Percentiles rank a stretch among this genome's conserved stretches.
Evolutionary conservation across 306 rosid species (phyloP).

Genomic region (Abrus precatorius): DNA sequence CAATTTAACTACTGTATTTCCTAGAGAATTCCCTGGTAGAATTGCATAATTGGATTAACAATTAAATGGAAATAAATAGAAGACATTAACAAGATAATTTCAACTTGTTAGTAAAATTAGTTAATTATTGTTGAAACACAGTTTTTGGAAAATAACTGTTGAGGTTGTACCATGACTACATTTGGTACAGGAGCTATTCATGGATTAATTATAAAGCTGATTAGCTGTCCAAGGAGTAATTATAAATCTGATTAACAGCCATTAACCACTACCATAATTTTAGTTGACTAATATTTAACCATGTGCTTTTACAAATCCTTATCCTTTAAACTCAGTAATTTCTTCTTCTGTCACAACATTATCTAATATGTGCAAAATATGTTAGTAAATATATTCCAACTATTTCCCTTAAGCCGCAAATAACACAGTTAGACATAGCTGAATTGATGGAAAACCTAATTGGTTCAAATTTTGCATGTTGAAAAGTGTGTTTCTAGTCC

Average conservation of each 20-base stretch:
- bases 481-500: too few species aligned
- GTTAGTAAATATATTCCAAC: too few species aligned
- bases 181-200: neutral
- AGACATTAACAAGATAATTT: neutral
- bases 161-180: neutral
- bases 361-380: constrained; percentile 9
- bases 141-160: neutral
- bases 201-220: neutral
- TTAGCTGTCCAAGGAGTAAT: neutral
- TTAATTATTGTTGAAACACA: neutral
- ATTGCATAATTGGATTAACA: neutral
- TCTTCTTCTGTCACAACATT: neutral
- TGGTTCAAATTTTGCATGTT: constrained; percentile 7
- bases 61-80: neutral
- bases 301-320: neutral
- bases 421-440: neutral
- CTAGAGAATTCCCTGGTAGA: neutral
- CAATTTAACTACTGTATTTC: neutral
- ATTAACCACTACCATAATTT: neutral
- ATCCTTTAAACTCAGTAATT: constrained; percentile 1
- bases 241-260: neutral
- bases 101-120: neutral
- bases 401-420: neutral
- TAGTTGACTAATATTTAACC: neutral
- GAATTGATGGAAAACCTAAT: neutral